These are phyloP conservation scores for Kuraishia floccosa DNA, from an alignment of 805 yeast genomes.

Conservation along the genomic window DNA sequence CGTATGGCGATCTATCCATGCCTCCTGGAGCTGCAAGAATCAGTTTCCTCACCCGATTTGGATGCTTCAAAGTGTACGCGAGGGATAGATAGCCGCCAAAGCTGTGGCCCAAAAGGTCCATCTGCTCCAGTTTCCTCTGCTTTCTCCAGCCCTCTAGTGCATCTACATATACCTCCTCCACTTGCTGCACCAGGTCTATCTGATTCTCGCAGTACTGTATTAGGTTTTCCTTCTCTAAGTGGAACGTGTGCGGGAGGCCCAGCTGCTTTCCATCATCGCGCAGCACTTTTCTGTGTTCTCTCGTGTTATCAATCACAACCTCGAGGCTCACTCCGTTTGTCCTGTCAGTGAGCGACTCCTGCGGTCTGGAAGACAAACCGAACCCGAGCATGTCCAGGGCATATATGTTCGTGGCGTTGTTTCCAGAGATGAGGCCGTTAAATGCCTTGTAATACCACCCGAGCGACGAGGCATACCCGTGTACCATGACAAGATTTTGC, in stretches of 20 bases:
- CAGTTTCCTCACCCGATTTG: constrained; percentile 39
- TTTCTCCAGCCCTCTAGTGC: constrained; percentile 59
- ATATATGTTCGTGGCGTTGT: constrained; percentile 18
- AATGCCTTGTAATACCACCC: constrained; percentile 49
- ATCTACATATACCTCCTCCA: constrained; percentile 45
- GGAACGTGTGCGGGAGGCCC: constrained; percentile 10
- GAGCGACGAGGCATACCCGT: constrained; percentile 45
- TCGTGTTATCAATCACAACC: constrained; percentile 10
- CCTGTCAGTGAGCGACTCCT: constrained; percentile 9
- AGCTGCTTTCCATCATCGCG: no score
- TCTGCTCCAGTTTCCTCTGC: constrained; percentile 31
- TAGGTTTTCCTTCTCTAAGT: constrained; percentile 10
- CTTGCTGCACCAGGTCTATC: constrained; percentile 24
- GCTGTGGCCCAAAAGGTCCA: constrained; percentile 67
- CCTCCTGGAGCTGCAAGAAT: constrained; percentile 71
- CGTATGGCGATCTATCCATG: constrained; percentile 56
- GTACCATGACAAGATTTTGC: constrained; percentile 35
- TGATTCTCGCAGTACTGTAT: constrained; percentile 22
- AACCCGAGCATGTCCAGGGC: constrained; percentile 41
- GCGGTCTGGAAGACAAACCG: constrained; percentile 38
- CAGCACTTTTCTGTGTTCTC: constrained; percentile 11
- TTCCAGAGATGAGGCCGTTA: constrained; percentile 24
- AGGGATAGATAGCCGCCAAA: constrained; percentile 68
- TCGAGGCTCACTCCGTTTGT: constrained; percentile 12
- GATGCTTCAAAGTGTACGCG: constrained; percentile 49